Base-by-base conservation (phyloP, 1,139 yeast species). In the Pichia sp. region DNA sequence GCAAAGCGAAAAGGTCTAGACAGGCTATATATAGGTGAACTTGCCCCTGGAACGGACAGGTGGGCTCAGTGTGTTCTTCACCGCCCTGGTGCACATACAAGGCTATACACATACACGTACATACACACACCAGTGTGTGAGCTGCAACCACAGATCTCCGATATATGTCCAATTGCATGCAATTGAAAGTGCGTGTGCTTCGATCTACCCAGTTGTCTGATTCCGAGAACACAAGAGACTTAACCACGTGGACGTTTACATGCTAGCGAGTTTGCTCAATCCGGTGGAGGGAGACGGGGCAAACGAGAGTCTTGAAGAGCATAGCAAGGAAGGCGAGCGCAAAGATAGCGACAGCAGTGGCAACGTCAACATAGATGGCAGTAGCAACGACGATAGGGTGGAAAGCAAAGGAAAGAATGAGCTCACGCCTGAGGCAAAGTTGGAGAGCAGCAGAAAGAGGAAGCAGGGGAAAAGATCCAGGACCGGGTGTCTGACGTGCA, bases 251-350 rank as follows among this genome's bases (percentile, higher is more conserved):
- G 15, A 11, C 40, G n/a, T 11, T 15, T 36, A 36, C 40, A 36
- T 36, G 40, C 45, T 42, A 42, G 30, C 45, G 11, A 42, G 30
- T 42, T 42, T 42, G 45, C 30, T 42, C 45, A 42, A 42, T 16
- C 45, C 45, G 11, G 30, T 42, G 4, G 45, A 42, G 11, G 29
- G 29, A 26, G 45, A 42, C 7, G 45, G 16, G n/a, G 30, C 45
- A 42, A 26, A 44, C 16, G 10, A 16, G 8, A 15, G 16, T 26
- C 13, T n/a, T 44, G 10, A 10, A 8, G 16, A 41, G 15, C 15
- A 26, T 26, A 16, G 16, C 16, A 6, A 44, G 13, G 26, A 44
- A 13, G 26, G 16, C 8, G 34, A 26, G 10, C 15, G 16, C n/a
- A 23, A 44, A 26, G n/a, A 42, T n/a, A 4, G 16, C 29, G 13